Conservation (phyloP, 768 basidiomycete genomes). For the Hygrophorus pudorinus region DNA sequence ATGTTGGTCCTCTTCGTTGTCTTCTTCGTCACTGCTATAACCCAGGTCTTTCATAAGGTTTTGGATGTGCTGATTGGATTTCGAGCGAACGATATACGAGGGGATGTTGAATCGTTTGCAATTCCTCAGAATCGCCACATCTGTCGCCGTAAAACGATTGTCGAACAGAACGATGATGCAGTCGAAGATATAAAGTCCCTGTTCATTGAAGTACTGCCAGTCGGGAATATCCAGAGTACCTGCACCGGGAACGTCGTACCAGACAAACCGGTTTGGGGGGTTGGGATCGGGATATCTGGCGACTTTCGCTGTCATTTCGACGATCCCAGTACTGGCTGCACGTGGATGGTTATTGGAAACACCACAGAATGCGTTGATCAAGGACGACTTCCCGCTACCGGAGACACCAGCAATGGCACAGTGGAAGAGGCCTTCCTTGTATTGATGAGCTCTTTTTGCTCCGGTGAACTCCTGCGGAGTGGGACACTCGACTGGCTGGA, state of each 20-base stretch:
- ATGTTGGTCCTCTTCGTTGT: slow-evolving; percentile 1
- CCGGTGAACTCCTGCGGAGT: slow-evolving; percentile 13
- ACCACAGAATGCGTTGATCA: slow-evolving; percentile 27
- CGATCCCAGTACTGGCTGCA: slow-evolving; percentile 20
- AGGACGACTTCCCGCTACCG: slow-evolving; percentile 27
- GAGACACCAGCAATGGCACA: slow-evolving; percentile 24
- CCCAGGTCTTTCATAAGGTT: not conserved
- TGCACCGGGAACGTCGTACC: slow-evolving; percentile 27
- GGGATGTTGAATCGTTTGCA: slow-evolving; percentile 19
- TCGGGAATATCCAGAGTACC: slow-evolving; percentile 20
- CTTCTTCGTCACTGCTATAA: not conserved
- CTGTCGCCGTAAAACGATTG: slow-evolving; percentile 24
- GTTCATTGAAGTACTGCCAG: slow-evolving; percentile 27
- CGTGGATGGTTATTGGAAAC: slow-evolving; percentile 12
- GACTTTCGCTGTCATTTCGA: slow-evolving; percentile 18
- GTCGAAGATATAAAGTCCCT: slow-evolving; percentile 27
- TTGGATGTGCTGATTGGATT: slow-evolving; percentile 14
- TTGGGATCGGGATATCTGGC: slow-evolving; percentile 17
- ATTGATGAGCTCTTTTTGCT: slow-evolving; percentile 8
- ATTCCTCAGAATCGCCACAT: slow-evolving; percentile 22
- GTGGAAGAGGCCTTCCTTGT: slow-evolving; percentile 19
- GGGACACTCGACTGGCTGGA: slow-evolving; percentile 20
- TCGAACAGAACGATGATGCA: slow-evolving; percentile 22
- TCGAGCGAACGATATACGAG: slow-evolving; percentile 25
- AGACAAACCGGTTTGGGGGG: slow-evolving; percentile 14